Percentiles rank a stretch among this genome's conserved stretches.
These are phyloP conservation scores for Vittaforma corneae DNA, from an alignment of 371 early-diverging fungal genomes.

Conservation along the genomic window DNA sequence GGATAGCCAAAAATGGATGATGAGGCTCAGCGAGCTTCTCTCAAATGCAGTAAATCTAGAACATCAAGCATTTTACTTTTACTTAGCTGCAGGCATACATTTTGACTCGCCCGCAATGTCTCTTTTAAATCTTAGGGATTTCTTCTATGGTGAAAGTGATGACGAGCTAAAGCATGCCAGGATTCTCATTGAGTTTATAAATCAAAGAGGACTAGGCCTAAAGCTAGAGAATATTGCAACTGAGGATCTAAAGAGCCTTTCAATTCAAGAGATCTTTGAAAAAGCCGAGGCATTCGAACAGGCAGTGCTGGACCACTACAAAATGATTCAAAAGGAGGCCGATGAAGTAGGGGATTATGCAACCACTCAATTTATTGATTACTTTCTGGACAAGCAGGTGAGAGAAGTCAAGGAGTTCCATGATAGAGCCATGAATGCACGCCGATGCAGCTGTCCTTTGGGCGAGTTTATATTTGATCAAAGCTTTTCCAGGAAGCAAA, in stretches of 20 bases:
- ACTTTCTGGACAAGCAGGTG: not conserved
- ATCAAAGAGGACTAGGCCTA: not conserved
- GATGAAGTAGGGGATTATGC: not conserved
- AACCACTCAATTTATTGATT: not conserved
- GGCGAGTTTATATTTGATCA: conserved; percentile 7
- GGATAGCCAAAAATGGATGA: no score
- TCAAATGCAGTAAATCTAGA: not conserved
- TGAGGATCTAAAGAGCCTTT: not conserved
- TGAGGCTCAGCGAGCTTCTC: not conserved
- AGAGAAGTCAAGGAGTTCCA: not conserved
- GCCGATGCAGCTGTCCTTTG: not conserved
- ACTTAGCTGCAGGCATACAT: not conserved
- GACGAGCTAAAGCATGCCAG: conserved; percentile 4
- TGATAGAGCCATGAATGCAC: not conserved
- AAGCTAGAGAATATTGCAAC: not conserved
- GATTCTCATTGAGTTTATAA: not conserved
- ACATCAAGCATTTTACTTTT: conserved; percentile 3
- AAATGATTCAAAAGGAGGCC: not conserved
- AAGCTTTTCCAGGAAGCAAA: not conserved
- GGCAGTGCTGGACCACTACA: conserved; percentile 1
- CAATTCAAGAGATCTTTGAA: not conserved
- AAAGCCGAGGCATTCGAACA: conserved; percentile 5
- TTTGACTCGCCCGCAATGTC: not conserved
- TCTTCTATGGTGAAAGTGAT: not conserved
- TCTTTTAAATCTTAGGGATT: not conserved